Evolutionary conservation across 2,329 filamentous ascomycete genomes (phyloP), one percentile per base, ranked within the genome.

Genomic region (Verticillium alfalfae): DNA sequence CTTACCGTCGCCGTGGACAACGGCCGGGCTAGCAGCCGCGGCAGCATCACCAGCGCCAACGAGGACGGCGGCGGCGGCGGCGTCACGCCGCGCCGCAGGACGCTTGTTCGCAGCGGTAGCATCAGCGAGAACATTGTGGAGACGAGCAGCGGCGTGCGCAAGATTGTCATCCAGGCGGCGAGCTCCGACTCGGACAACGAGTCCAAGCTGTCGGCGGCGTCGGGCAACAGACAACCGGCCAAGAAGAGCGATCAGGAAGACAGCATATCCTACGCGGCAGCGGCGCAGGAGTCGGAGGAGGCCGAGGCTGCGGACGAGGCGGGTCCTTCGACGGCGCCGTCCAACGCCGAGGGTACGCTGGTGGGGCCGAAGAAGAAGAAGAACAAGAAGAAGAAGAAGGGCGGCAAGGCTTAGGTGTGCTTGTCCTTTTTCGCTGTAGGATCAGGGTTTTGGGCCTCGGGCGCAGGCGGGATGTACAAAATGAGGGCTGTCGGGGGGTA

Each of bases 371-470:
- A 63, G 55, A 67, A 69, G 57, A 68, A 68, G 36, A 76, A 74
- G 67, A 74, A 74, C 65, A 76, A 75, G 66, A 76, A 73, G 55
- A 78, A 75, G 69, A 77, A 77, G 69, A 73, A 72, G 61, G 76
- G 72, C 61, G 68, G 70, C 36, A 74, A 71, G 63, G 71, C 66
- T 2, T 71, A 70, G 67, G 5, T 13, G 15, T 13, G 52, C 52
- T 55, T 26, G 52, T 55, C 26, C 2, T 45, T 45, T 31, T 31
- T 31, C 26, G 26, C 26, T 31, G 39, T 45, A 45, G 39, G 39
- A 45, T 45, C 39, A 45, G 39, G 39, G 13, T 9, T 45, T 18
- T 2, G 16, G 8, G 16, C 16, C 39, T 9, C 16, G 16, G 39
- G 39, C 39, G 39, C 39, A 45, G 38, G 38, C 13, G 38, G 38